These are phyloP conservation scores for Seiridium cupressi DNA, from an alignment of 2,329 filamentous ascomycete genomes.

Conservation along the genomic window DNA sequence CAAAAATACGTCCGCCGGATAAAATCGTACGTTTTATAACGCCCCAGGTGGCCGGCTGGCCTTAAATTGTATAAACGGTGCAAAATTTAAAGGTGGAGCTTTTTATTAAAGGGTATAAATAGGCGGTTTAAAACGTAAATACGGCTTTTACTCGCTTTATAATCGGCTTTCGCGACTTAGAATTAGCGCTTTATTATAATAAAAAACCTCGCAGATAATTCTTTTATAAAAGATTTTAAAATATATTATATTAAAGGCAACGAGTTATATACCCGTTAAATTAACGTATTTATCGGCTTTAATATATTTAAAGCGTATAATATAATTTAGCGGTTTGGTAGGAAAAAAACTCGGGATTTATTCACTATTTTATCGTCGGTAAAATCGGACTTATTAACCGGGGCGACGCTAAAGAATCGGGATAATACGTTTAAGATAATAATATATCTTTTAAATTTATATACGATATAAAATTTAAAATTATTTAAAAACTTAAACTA, in stretches of 20 bases:
- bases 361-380: neutral
- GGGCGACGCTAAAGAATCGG: too few relatives aligned
- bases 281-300: too few relatives aligned
- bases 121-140: too few relatives aligned
- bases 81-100: neutral
- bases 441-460: slow-evolving; percentile 1
- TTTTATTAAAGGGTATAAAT: neutral
- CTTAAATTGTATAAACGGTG: neutral
- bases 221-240: too few relatives aligned
- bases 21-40: neutral
- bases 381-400: neutral
- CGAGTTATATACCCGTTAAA: too few relatives aligned
- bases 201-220: too few relatives aligned
- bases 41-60: neutral
- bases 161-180: too few relatives aligned
- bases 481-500: slow-evolving; percentile 18
- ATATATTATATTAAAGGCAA: too few relatives aligned
- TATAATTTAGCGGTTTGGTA: neutral
- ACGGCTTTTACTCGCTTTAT: too few relatives aligned
- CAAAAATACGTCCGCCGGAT: neutral
- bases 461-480: slow-evolving; percentile 20
- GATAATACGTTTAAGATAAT: neutral
- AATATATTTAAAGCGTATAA: too few relatives aligned
- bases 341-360: neutral
- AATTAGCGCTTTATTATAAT: too few relatives aligned